A percentile compares a stretch with the other conserved stretches of the same genome.
phyloP scores from a whole-genome alignment of 257 asterid genomes.

The Mitragyna speciosa region DNA sequence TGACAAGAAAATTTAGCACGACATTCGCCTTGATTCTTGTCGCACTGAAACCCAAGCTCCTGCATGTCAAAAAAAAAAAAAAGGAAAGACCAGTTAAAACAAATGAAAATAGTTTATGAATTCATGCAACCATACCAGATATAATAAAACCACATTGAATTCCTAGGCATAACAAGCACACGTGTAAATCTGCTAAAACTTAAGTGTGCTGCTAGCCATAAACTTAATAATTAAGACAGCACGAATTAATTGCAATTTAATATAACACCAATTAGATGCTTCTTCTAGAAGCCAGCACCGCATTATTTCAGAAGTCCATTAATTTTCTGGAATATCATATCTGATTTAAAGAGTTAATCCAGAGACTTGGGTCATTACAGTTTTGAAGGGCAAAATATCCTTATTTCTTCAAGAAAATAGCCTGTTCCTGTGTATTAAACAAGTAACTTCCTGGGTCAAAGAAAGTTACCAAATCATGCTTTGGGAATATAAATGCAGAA shows the following conservation, averaged over 20 bases:
- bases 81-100: slow-evolving; percentile 12
- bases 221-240: not conserved
- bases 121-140: slow-evolving; percentile 6
- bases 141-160: slow-evolving; percentile 1
- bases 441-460: too few species aligned
- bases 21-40: slow-evolving; percentile 91
- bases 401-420: not conserved
- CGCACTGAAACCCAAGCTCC: slow-evolving; percentile 97
- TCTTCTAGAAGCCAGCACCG: not conserved
- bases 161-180: not conserved
- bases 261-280: not conserved
- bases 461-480: not conserved
- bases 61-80: slow-evolving; percentile 35
- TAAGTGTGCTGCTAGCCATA: not conserved
- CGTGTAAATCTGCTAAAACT: not conserved
- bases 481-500: not conserved
- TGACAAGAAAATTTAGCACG: slow-evolving; percentile 99
- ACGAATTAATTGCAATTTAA: not conserved
- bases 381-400: not conserved
- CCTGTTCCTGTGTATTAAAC: not conserved
- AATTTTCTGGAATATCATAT: not conserved
- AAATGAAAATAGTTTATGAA: slow-evolving; percentile 4
- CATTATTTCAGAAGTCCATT: not conserved
- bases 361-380: not conserved
- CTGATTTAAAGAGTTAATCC: not conserved